Evolutionary conservation across 305 asterid species (phyloP).

Genomic region (Plantago lanceolata): DNA sequence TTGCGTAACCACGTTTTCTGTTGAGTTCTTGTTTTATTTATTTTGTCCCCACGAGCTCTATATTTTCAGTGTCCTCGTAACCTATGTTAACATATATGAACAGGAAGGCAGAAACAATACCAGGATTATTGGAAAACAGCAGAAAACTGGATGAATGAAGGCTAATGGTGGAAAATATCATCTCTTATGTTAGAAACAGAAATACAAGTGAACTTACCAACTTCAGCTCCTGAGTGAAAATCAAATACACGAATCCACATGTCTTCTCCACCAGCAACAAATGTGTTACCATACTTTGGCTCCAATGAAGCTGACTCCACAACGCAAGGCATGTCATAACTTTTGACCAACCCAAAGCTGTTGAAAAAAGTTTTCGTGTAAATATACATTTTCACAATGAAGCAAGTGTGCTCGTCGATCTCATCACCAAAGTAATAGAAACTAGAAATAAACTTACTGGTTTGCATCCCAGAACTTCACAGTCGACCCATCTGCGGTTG

Average conservation of each 20-base stretch:
- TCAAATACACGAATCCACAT: constrained; percentile 91
- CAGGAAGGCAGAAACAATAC: no score
- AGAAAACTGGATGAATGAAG: no score
- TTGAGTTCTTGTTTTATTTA: no score
- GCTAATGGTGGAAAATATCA: not conserved
- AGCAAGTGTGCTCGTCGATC: constrained; percentile 6
- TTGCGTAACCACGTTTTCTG: no score
- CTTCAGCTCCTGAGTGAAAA: constrained; percentile 78
- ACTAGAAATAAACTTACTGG: constrained; percentile 49
- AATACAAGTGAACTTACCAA: constrained; percentile 44
- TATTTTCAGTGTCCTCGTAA: no score
- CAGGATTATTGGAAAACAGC: no score
- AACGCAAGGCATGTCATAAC: constrained; percentile 80
- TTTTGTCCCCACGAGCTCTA: no score
- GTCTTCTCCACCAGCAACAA: constrained; percentile 97
- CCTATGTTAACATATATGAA: no score
- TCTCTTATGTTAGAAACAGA: not conserved
- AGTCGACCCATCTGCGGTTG: constrained; percentile 84
- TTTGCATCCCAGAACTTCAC: constrained; percentile 98
- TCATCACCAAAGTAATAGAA: not conserved
- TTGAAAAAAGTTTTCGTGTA: constrained; percentile 11
- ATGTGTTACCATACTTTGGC: constrained; percentile 80
- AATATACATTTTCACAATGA: constrained; percentile 5
- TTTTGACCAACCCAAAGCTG: constrained; percentile 92
- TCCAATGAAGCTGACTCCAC: constrained; percentile 94